Percentiles rank a stretch among this genome's conserved stretches.
Conservation (phyloP, 2,329 filamentous ascomycete species). For the Gliomastix tumulicola region DNA sequence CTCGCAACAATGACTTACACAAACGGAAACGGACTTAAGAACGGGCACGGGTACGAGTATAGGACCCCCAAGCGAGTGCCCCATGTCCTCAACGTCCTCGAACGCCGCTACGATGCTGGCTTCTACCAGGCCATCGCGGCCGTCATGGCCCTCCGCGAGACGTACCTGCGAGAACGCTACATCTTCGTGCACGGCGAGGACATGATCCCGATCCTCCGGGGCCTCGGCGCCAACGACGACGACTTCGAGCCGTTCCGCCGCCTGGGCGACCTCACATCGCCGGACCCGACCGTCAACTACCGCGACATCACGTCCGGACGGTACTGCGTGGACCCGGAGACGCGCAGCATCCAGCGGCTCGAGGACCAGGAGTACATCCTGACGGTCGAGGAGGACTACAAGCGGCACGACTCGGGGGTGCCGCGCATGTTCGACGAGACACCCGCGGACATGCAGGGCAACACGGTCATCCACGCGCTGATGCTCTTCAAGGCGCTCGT, state of each 20-base stretch:
- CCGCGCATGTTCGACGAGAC: slow-evolving; percentile 16
- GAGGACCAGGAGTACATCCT: slow-evolving; percentile 16
- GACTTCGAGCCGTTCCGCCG: slow-evolving; percentile 12
- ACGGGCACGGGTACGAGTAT: neutral
- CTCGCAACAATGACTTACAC: neutral
- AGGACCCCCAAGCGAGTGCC: slow-evolving; percentile 1
- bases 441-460: slow-evolving; percentile 15
- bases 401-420: slow-evolving; percentile 16
- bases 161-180: slow-evolving; percentile 10
- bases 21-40: neutral
- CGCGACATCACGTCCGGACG: slow-evolving; percentile 13
- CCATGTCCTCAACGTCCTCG: slow-evolving; percentile 11
- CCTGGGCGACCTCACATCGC: slow-evolving; percentile 12
- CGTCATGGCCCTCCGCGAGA: slow-evolving; percentile 11
- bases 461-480: slow-evolving; percentile 18
- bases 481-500: slow-evolving; percentile 18
- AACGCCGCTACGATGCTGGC: slow-evolving; percentile 9
- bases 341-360: slow-evolving; percentile 13
- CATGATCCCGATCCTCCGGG: slow-evolving; percentile 13
- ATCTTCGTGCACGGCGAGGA: slow-evolving; percentile 14
- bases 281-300: slow-evolving; percentile 16
- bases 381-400: slow-evolving; percentile 16
- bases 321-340: slow-evolving; percentile 14
- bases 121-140: slow-evolving; percentile 12
- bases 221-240: slow-evolving; percentile 14